These are phyloP conservation scores for Pinus albicaulis DNA, from an alignment of 75 land plant species.

Conservation along the genomic window DNA sequence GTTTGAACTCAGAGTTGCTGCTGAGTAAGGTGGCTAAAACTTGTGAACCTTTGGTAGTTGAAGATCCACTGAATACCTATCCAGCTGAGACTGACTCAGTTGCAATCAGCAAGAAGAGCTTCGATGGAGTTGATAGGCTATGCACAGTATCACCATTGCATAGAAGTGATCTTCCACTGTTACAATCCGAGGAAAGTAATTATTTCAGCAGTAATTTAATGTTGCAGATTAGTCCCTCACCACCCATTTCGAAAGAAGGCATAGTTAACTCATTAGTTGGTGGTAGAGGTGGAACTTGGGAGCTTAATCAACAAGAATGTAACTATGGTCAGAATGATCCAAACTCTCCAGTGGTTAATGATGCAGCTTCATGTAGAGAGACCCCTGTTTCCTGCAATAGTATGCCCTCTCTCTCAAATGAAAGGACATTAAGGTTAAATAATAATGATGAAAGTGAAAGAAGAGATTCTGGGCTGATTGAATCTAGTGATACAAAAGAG, in stretches of 20 bases:
- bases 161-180: conserved; percentile 3
- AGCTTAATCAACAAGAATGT: neutral
- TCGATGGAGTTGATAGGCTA: neutral
- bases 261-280: neutral
- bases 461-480: neutral
- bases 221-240: neutral
- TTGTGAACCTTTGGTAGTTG: neutral
- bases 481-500: neutral
- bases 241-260: conserved; percentile 2
- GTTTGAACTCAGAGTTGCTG: conserved; percentile 1
- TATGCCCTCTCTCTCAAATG: neutral
- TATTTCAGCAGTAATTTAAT: neutral
- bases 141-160: neutral
- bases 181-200: conserved; percentile 4
- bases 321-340: neutral
- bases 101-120: neutral
- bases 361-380: neutral
- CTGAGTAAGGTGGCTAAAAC: neutral
- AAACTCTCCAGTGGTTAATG: neutral
- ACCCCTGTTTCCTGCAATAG: neutral
- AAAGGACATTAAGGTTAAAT: neutral
- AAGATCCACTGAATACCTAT: neutral
- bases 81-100: neutral
- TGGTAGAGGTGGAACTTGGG: conserved; percentile 6
- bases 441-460: neutral